Base-by-base conservation (phyloP, 805 yeast genomes). In the Ogataea allantospora region DNA sequence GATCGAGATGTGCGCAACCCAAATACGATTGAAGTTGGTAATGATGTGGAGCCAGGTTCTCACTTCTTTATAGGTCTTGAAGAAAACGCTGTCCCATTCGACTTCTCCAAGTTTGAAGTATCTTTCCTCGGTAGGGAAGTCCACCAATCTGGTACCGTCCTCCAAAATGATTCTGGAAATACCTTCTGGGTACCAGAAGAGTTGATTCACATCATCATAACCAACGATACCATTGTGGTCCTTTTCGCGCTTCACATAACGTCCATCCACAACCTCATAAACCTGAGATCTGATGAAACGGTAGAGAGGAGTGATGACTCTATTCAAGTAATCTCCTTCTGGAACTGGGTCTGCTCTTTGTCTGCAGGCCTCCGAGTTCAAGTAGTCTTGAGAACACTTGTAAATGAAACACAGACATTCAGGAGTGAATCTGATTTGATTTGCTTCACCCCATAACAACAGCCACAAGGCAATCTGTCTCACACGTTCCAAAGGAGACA, bases 171-270 rank as follows among this genome's bases (percentile, higher is more conserved):
- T 89, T 67, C 93, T 83, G 43, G 95, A 82, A 50, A 93, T 85
- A 75, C 99, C 99, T 69, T 95, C 98, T 32, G 98, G 97, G 68
- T 95, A 93, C 99, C 99, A 93, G 70, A 95, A 93, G 54, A 93
- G 75, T 73, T 93, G 99, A 67, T 93, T 93, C 44, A 93, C 95
- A 72, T 93, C 99, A 71, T 93, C 99, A 65, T 93, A 93, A 65
- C 99, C 95, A 55, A 85, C 75, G 47, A 85, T 70, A 49, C 78
- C 70, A 67, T 81, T 81, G 66, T 85, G 95, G 62, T 85, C 95
- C 59, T 70, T 80, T 70, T 85, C 93, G 68, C 95, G 82, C 64
- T 84, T 84, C 44, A 84, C 82, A 53, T 75, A 84, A 65, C 88
- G 80, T 43, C 93, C 93, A 52, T 84, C 88, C 46, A 76, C 75